Evolutionary conservation across 2,329 filamentous ascomycete genomes (phyloP), one percentile per base, ranked within the genome.

Genomic region (Penicillium sp.): DNA sequence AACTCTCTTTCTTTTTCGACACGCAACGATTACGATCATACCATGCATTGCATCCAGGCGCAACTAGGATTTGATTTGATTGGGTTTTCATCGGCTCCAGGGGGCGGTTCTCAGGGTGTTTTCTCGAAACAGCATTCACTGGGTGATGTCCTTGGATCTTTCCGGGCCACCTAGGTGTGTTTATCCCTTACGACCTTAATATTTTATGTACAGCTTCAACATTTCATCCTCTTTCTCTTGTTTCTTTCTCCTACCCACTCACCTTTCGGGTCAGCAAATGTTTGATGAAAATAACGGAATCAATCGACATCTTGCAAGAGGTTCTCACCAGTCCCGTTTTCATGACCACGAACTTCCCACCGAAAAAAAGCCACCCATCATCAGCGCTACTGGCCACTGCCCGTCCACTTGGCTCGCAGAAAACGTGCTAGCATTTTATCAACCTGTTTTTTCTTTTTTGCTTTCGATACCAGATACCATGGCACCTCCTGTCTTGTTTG

Each of bases 41-140:
- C 61, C 60, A 62, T 68, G 68, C 69, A 70, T 70, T 70, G 69
- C 68, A 71, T 70, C 55, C 65, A 56, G 69, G 69, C 69, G 69
- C 66, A 69, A 57, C 56, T 68, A 56, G 65, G 61, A 59, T 65
- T 60, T 58, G 52, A 44, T 60, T 66, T 55, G 52, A 61, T 54
- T 47, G 48, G 48, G 41, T 52, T 58, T 49, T 60, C 49, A 52
- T 52, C 49, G 56, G 34, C 38, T 63, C 47, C 44, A 18, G 45
- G 51, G 54, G 29, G 2, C 18, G 31, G n/a, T 36, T 48, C 51
- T 50, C 28, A 39, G 38, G 51, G 47, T 57, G 51, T 60, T 45
- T 47, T 49, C 44, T 54, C 50, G 51, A 56, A 54, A 57, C 60
- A 59, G 62, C 65, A 67, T 70, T 62, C 63, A 61, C 60, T 62